A percentile compares a stretch with the other conserved stretches of the same genome.
These are phyloP conservation scores for Ceraceosorus guamensis DNA, from an alignment of 1,284 basidiomycete species.

Conservation along the genomic window DNA sequence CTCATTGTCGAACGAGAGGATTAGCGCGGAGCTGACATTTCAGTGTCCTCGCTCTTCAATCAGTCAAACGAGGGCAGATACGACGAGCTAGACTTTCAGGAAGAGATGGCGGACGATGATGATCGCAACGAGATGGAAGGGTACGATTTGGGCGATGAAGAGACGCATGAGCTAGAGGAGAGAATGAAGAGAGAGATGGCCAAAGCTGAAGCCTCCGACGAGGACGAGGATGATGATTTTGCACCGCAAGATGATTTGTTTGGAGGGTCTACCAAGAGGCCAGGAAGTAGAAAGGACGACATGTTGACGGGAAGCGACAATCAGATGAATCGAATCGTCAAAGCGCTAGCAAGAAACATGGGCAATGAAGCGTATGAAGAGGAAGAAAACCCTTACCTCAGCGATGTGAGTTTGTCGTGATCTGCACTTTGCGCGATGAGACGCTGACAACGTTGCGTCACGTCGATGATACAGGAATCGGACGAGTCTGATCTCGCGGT, in stretches of 20 bases:
- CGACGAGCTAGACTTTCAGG: slow-evolving; percentile 45
- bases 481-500: slow-evolving; percentile 41
- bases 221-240: slow-evolving; percentile 30
- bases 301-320: slow-evolving; percentile 40
- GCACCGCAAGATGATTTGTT: no score
- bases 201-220: slow-evolving; percentile 35
- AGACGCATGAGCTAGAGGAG: slow-evolving; percentile 44
- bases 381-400: slow-evolving; percentile 44
- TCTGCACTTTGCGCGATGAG: not conserved
- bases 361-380: slow-evolving; percentile 44
- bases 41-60: not conserved
- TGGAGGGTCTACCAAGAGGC: not conserved
- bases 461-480: no score
- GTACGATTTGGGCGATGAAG: slow-evolving; percentile 29
- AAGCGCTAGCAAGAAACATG: slow-evolving; percentile 37
- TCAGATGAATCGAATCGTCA: slow-evolving; percentile 49
- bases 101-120: slow-evolving; percentile 47
- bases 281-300: slow-evolving; percentile 26
- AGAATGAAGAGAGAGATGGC: slow-evolving; percentile 46
- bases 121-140: slow-evolving; percentile 16
- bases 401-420: slow-evolving; percentile 19
- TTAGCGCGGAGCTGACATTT: not conserved
- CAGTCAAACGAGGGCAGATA: slow-evolving; percentile 20
- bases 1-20: not conserved
- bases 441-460: slow-evolving; percentile 2